Evolutionary conservation across 805 yeast species (phyloP).

Genomic region (Candida vartiovaarae): DNA sequence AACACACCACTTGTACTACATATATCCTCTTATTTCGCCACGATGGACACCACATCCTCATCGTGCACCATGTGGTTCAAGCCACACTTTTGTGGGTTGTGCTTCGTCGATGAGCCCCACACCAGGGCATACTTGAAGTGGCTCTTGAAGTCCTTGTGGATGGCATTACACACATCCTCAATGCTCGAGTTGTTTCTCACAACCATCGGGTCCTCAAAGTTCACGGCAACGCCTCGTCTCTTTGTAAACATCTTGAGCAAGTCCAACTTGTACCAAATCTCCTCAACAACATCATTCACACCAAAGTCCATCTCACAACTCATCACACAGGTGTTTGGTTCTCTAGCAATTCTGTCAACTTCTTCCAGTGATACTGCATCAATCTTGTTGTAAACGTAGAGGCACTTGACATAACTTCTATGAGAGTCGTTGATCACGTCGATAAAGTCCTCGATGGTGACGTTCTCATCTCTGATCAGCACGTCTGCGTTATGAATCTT

Average conservation of each 20-base stretch:
- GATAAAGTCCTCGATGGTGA: constrained; percentile 87
- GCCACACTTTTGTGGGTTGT: constrained; percentile 96
- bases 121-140: constrained; percentile 92
- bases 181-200: constrained; percentile 74
- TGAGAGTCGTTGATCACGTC: constrained; percentile 86
- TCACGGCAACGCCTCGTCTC: constrained; percentile 75
- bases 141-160: constrained; percentile 87
- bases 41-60: constrained; percentile 90
- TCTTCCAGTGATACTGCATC: constrained; percentile 95
- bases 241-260: constrained; percentile 82
- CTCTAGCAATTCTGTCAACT: constrained; percentile 84
- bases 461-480: constrained; percentile 78
- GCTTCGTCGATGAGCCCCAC: constrained; percentile 95
- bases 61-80: constrained; percentile 75
- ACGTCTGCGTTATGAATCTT: constrained; percentile 92
- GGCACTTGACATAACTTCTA: constrained; percentile 82
- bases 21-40: constrained; percentile 51
- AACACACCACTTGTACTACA: neutral
- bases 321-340: constrained; percentile 90
- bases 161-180: constrained; percentile 83
- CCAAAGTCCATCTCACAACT: constrained; percentile 88
- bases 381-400: constrained; percentile 90
- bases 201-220: constrained; percentile 84
- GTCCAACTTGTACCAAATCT: constrained; percentile 85
- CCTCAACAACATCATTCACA: constrained; percentile 79